Percentiles rank a stretch among this genome's conserved stretches.
These are phyloP conservation scores for Irpex sp. DNA, from an alignment of 1,284 basidiomycete species.

Conservation along the genomic window DNA sequence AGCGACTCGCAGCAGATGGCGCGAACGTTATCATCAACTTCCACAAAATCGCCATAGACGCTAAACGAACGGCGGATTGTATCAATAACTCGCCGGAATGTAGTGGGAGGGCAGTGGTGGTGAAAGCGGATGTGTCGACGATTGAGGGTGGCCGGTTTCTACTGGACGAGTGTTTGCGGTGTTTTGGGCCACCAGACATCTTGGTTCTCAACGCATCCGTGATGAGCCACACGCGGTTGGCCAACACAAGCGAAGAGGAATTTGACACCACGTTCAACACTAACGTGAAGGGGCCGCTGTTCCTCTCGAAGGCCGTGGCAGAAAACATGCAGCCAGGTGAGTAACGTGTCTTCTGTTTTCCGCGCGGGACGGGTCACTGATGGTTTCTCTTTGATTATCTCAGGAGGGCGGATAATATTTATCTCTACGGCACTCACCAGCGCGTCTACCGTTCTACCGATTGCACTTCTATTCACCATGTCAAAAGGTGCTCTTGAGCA, in stretches of 20 bases:
- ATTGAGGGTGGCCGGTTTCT: conserved; percentile 39
- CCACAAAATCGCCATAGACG: conserved; percentile 33
- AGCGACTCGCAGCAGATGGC: conserved; percentile 48
- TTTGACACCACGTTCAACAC: conserved; percentile 46
- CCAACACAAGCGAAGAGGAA: conserved; percentile 45
- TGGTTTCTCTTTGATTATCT: neutral
- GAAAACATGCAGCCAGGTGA: conserved; percentile 40
- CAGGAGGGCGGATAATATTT: conserved; percentile 52
- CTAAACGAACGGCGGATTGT: conserved; percentile 40
- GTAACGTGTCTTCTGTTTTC: conserved; percentile 11
- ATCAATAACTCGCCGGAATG: conserved; percentile 33
- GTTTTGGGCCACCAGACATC: conserved; percentile 52
- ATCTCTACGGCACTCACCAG: conserved; percentile 48
- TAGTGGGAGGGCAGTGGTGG: conserved; percentile 46
- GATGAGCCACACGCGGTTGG: conserved; percentile 43
- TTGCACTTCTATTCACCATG: conserved; percentile 47
- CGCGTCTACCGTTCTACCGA: conserved; percentile 40
- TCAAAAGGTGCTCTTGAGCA: conserved; percentile 60
- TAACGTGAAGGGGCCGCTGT: conserved; percentile 58
- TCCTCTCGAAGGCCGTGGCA: conserved; percentile 46
- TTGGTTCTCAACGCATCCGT: conserved; percentile 53
- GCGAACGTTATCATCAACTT: conserved; percentile 59
- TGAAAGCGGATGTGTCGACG: conserved; percentile 48
- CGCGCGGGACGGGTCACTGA: neutral
- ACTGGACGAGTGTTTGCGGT: conserved; percentile 41